These are phyloP conservation scores for Pelomyxa schiedti DNA, from an alignment of 78 protist species.

Conservation along the genomic window DNA sequence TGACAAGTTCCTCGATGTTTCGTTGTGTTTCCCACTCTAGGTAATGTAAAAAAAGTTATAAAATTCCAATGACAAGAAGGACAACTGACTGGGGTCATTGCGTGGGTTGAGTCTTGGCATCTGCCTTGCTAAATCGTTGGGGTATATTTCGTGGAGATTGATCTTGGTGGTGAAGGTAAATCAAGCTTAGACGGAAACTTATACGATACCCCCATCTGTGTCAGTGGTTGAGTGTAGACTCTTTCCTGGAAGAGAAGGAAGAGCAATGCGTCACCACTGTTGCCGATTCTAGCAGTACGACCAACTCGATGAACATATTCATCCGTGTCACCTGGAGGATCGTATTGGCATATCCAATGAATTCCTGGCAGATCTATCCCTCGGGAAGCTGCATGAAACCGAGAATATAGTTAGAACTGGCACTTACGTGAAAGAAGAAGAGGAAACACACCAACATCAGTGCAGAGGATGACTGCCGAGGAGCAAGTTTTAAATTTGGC, in stretches of 20 bases:
- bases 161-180: not conserved
- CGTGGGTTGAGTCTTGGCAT: conserved; percentile 33
- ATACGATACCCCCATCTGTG: not conserved
- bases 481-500: conserved; percentile 46
- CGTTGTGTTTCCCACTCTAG: conserved; percentile 53
- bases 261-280: conserved; percentile 65
- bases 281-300: conserved; percentile 92
- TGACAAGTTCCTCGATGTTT: conserved; percentile 53
- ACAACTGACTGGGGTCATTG: conserved; percentile 14
- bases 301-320: conserved; percentile 97
- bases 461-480: conserved; percentile 58
- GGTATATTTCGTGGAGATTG: not conserved
- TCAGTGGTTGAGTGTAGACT: conserved; percentile 15
- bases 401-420: not conserved
- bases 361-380: conserved; percentile 79
- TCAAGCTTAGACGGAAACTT: not conserved
- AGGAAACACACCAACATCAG: conserved; percentile 64
- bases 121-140: not conserved
- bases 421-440: not conserved
- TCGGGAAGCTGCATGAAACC: conserved; percentile 52
- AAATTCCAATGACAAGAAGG: conserved; percentile 62
- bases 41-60: not conserved
- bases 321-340: conserved; percentile 73
- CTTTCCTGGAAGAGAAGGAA: conserved; percentile 59
- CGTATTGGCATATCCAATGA: conserved; percentile 82